Evolutionary conservation across 345 rosid species (phyloP).

Genomic region (Theobroma cacao): DNA sequence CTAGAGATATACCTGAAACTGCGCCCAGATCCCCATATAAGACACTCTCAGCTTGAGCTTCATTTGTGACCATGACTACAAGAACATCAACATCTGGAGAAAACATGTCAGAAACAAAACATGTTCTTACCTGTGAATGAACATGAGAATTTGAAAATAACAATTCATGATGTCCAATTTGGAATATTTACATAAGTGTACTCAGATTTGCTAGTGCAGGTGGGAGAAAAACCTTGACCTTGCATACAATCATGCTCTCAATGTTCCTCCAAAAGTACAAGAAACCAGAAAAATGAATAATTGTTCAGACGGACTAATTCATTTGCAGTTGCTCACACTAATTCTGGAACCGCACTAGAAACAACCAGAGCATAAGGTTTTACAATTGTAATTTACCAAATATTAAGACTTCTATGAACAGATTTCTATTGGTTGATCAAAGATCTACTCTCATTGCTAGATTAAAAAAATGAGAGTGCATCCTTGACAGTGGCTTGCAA

Average conservation of each 20-base stretch:
- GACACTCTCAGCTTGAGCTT: conserved; percentile 81
- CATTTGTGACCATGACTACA: conserved; percentile 91
- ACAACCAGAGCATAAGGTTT: not conserved
- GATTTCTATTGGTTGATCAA: conserved; percentile 2
- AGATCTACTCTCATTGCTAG: not conserved
- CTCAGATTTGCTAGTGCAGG: not conserved
- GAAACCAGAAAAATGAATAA: not conserved
- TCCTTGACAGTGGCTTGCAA: not conserved
- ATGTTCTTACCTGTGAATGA: not conserved
- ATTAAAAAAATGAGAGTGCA: not conserved
- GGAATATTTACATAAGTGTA: not conserved
- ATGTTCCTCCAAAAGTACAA: not conserved
- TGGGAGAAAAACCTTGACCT: not conserved
- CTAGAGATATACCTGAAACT: conserved; percentile 51
- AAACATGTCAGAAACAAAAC: conserved; percentile 11
- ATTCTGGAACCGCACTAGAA: not conserved
- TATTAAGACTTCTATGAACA: not conserved
- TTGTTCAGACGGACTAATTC: not conserved
- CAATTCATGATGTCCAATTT: not conserved
- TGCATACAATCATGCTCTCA: not conserved
- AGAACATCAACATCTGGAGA: conserved; percentile 77
- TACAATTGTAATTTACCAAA: not conserved
- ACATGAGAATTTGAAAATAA: conserved; percentile 8
- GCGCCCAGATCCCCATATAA: conserved; percentile 84
- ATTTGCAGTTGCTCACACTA: not conserved